Evolutionary conservation across 2,329 filamentous ascomycete genomes (phyloP), one percentile per base, ranked within the genome.

Genomic region (Hymenoscyphus infarciens): DNA sequence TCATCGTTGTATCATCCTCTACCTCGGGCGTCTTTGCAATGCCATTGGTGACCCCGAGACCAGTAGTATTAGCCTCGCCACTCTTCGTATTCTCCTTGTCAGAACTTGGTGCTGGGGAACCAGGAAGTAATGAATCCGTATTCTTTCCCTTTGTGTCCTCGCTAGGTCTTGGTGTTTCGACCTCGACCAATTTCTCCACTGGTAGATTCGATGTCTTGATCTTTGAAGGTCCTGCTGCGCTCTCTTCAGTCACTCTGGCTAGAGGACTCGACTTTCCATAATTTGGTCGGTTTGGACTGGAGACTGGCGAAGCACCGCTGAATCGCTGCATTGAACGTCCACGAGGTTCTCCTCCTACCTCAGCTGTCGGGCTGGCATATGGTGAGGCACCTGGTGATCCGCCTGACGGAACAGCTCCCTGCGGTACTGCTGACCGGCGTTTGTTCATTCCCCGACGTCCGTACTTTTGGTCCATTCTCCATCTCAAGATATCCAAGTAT

Each of bases 401-500:
- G 80, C 80, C 11, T 68, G 68, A 35, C 54, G 58, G 58, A 13
- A 45, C 56, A 22, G 31, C 35, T 33, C n/a, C 22, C 39, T 49
- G 53, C 42, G 60, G 60, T 6, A 15, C 54, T 31, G 33, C 33
- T 1, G 85, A 87, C 66, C 77, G 82, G 64, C 86, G 81, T 75
- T 83, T 83, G 13, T 35, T 59, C 76, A 77, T 49, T 52, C 11
- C 45, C 76, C 77, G 75, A 38, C 82, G 83, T 56, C 94, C 94
- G 75, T 95, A 90, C 79, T 97, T 98, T 76, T 98, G 94, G 75
- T 99, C 95, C 78, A 90, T 88, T 74, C 95, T 88, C 92, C 95
- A 98, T 69, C 95, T 85, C 70, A 99, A 80, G 73, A 99, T 97
- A 74, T 96, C 94, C 73, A 99, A 87, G 76, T 98, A 99, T 29